Base-by-base conservation (phyloP, 495 filamentous ascomycete species). In the Physcia stellaris region DNA sequence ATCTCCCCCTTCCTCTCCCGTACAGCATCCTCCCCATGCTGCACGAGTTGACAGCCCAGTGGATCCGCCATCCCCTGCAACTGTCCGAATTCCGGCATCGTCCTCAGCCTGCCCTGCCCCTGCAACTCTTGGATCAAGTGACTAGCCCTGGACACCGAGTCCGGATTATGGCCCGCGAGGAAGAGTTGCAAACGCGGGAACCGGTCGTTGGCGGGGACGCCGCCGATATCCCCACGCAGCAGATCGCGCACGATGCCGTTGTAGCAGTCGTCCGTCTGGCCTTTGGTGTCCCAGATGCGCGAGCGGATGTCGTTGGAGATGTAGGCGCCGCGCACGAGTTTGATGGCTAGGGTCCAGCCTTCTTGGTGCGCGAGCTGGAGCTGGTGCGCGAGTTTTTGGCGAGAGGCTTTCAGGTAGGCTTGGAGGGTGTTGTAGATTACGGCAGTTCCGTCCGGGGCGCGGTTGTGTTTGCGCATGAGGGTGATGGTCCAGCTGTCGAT, bases 391-490 rank as follows among this genome's bases (percentile, higher is more conserved):
- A 63, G 39, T 26, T 56, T 62, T 6, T 45, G 47, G 22, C 50
- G 60, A 0, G 61, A 55, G 7, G 29, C 46, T 40, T 64, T 63
- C 20, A 64, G 47, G 20, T 64, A 64, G 10, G 46, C 58, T 29
- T 64, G 61, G 13, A 56, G 51, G n/a, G 61, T 64, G 31, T 63
- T 64, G 39, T 62, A 63, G 11, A 62, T 43, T 9, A 63, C 29
- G 22, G 52, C 49, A 2, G 35, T 35, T 0, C 41, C 35, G 0
- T 55, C 24, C 2, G 31, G 39, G 32, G 61, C 17, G 2, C 33
- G 41, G 30, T 64, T 64, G 35, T 60, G 51, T 39, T 52, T 52
- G 15, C 60, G 58, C 59, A 62, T 64, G 1, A 60, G 46, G 2
- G 60, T 57, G 38, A 62, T 53, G 0, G 58, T 55, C 55, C 54